Evolutionary conservation across 352 stramenopile species (phyloP), one percentile per base, ranked within the genome.

Genomic region (Globisporangium canariense): DNA sequence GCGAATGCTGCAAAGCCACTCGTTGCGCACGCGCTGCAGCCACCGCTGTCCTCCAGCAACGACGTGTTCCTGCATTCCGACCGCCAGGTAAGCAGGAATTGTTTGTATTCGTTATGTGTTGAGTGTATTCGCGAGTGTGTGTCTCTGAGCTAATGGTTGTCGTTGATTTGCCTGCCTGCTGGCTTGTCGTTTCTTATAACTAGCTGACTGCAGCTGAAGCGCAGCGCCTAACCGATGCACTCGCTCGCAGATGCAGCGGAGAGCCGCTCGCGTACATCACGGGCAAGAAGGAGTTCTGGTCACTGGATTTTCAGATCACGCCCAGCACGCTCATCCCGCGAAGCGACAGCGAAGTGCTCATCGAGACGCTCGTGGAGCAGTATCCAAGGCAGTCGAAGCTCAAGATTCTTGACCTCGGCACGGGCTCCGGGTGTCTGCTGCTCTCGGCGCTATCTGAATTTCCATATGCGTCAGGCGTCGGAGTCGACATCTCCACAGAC

Each of bases 341-440:
- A n/a, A 87, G 74, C 40, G 86, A 94, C 59, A 93, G 82, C 53
- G 86, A 94, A 72, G 73, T 90, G 22, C 77, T 94, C 6, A 82
- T 94, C 62, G 83, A 94, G 30, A 83, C 80, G 40, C 67, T 93
- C 6, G 51, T 74, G 63, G 56, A 67, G 2, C 62, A 81, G 67
- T 90, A 88, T 51, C 57, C 74, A 16, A 68, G 66, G 13, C 40
- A 77, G 8, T 64, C 68, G 2, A 40, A 60, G 34, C 59, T 94
- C 49, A 53, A 57, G 11, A 81, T 94, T 50, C 55, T 94, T 45
- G 86, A 94, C 49, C 67, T 91, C 50, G 83, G 86, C 7, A 92
- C 86, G 0, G 86, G 86, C 7, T 83, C 74, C 0, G 86, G 82
- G 1, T 92, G 83, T 64, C 66, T 94, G 16, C 32, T 94, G 18